Conservation (phyloP, 1,284 basidiomycete genomes). For the Trametes pubescens region DNA sequence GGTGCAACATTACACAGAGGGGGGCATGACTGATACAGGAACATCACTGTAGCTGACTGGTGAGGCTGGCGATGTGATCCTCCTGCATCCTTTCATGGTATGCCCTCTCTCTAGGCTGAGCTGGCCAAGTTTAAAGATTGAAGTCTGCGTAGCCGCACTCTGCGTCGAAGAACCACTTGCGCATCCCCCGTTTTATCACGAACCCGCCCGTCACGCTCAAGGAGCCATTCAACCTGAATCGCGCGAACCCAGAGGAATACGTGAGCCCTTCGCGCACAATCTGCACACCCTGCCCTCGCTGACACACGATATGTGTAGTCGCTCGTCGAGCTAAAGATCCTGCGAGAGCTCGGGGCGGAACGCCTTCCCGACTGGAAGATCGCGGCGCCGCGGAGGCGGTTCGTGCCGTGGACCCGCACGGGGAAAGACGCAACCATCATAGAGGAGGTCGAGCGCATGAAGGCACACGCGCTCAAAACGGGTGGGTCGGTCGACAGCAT, state of each 20-base stretch:
- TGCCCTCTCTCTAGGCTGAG: background rate
- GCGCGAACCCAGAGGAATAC: constrained; percentile 44
- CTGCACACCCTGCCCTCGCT: background rate
- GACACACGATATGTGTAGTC: constrained; percentile 20
- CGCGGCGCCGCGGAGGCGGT: constrained; percentile 38
- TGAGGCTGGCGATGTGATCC: constrained; percentile 48
- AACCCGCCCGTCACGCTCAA: constrained; percentile 49
- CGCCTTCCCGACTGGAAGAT: constrained; percentile 42
- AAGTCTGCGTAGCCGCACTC: constrained; percentile 40
- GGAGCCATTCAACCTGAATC: constrained; percentile 47
- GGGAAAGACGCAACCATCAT: constrained; percentile 43
- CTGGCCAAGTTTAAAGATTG: background rate
- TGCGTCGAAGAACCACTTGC: constrained; percentile 47
- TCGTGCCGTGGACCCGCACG: constrained; percentile 40
- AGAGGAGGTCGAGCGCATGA: constrained; percentile 42
- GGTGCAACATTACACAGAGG: background rate
- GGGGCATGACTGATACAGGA: background rate
- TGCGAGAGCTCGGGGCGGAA: constrained; percentile 42
- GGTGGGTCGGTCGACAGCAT: constrained; percentile 43
- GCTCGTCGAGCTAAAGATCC: constrained; percentile 44
- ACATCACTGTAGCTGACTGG: constrained; percentile 41
- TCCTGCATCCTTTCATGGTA: constrained; percentile 50
- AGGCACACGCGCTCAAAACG: constrained; percentile 39
- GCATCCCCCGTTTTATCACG: constrained; percentile 48
- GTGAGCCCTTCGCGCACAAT: constrained; percentile 7